Evolutionary conservation across 257 asterid species (phyloP).

Genomic region (Lycium barbarum): DNA sequence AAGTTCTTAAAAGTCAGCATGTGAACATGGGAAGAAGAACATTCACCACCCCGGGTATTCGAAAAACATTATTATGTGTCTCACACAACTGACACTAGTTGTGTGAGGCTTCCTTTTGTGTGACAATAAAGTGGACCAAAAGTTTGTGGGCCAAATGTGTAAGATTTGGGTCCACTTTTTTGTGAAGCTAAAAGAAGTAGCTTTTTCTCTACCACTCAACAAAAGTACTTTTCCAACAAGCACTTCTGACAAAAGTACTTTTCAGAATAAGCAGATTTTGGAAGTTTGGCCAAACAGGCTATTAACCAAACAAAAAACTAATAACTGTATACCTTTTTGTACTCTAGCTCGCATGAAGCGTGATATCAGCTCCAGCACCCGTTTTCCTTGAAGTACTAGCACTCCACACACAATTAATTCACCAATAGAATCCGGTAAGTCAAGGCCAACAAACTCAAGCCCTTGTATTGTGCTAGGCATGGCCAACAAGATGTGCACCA

Average conservation of each 20-base stretch:
- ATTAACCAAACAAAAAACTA: constrained; percentile 24
- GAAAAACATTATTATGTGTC: too few relatives aligned
- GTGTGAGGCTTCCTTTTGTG: too few relatives aligned
- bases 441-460: constrained; percentile 95
- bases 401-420: constrained; percentile 87
- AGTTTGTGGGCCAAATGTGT: too few relatives aligned
- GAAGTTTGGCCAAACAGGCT: too few relatives aligned
- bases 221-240: too few relatives aligned
- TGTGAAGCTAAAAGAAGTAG: too few relatives aligned
- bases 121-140: too few relatives aligned
- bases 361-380: constrained; percentile 77
- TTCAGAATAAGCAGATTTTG: too few relatives aligned
- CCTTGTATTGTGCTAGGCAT: constrained; percentile 83
- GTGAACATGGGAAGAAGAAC: constrained; percentile 10
- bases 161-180: too few relatives aligned
- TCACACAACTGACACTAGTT: too few relatives aligned
- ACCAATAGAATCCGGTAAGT: constrained; percentile 96
- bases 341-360: constrained; percentile 94
- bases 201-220: too few relatives aligned
- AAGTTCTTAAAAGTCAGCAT: neutral
- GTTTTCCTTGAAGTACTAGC: constrained; percentile 89
- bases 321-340: constrained; percentile 66
- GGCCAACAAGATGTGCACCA: constrained; percentile 73
- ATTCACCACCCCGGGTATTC: neutral
- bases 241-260: too few relatives aligned